These are phyloP conservation scores for Oryza australiensis DNA, from an alignment of 176 grass and related monocot genomes.

Conservation along the genomic window DNA sequence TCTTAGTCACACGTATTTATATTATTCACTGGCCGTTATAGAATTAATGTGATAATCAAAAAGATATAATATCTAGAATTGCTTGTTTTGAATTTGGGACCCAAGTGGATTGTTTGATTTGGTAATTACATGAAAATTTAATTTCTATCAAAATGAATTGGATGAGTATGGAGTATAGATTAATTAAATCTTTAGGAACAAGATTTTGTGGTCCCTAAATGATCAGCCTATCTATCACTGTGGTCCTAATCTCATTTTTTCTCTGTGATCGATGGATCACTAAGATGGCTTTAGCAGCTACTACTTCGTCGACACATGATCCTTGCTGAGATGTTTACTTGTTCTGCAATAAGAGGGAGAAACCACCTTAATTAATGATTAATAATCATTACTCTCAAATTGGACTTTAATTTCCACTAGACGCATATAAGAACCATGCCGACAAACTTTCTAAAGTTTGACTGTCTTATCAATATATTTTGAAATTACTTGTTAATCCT, in stretches of 20 bases:
- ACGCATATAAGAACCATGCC: too few species aligned
- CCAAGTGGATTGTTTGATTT: neutral
- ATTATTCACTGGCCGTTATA: neutral
- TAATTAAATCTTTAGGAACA: neutral
- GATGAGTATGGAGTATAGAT: neutral
- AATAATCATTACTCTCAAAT: neutral
- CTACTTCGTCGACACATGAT: neutral
- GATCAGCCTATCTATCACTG: neutral
- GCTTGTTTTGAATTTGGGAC: too few species aligned
- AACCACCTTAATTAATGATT: neutral
- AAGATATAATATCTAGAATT: neutral
- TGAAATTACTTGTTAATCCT: too few species aligned
- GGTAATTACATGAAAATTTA: neutral
- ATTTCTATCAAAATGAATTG: neutral
- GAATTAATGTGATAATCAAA: neutral
- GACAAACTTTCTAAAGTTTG: too few species aligned
- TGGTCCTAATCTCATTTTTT: neutral
- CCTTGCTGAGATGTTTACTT: neutral
- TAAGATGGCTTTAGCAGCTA: neutral
- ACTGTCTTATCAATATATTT: too few species aligned
- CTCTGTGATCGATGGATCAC: neutral
- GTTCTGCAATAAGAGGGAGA: neutral
- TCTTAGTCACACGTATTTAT: neutral
- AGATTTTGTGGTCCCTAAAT: neutral
- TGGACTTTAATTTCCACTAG: neutral